A percentile compares a stretch with the other conserved stretches of the same genome.
Evolutionary conservation across 495 filamentous ascomycete genomes (phyloP).

Genomic region (Collariella sp.): DNA sequence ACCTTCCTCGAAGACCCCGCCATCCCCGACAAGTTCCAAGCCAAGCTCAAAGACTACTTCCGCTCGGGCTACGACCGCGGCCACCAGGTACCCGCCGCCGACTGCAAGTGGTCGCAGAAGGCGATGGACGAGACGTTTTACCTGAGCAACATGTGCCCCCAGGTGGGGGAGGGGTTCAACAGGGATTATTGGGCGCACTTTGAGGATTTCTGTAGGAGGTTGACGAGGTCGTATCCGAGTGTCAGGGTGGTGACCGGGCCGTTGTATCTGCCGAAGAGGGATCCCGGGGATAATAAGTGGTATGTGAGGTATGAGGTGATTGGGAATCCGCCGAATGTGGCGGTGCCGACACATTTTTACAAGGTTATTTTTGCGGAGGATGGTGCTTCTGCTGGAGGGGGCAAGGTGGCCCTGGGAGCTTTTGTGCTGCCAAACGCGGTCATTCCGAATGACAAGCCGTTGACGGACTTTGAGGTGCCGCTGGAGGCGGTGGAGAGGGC

Average conservation of each 20-base stretch:
- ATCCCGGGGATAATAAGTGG: constrained; percentile 80
- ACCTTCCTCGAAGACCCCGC: constrained; percentile 70
- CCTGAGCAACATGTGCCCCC: constrained; percentile 93
- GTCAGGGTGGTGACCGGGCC: constrained; percentile 92
- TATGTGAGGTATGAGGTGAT: constrained; percentile 95
- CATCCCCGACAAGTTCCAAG: constrained; percentile 82
- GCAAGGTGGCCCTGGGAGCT: constrained; percentile 81
- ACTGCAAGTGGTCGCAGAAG: constrained; percentile 87
- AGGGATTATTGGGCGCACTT: constrained; percentile 98
- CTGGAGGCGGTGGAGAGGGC: constrained; percentile 87
- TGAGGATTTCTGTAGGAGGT: constrained; percentile 86
- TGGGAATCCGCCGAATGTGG: constrained; percentile 84
- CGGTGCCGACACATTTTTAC: constrained; percentile 97
- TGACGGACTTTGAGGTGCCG: constrained; percentile 89
- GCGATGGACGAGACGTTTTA: constrained; percentile 93
- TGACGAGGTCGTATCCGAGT: constrained; percentile 70
- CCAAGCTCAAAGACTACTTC: constrained; percentile 83
- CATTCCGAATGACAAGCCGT: constrained; percentile 77
- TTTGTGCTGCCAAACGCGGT: constrained; percentile 90
- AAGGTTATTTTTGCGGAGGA: constrained; percentile 97
- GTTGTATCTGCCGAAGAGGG: constrained; percentile 76
- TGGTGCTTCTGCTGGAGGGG: constrained; percentile 22
- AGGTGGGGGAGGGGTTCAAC: constrained; percentile 97
- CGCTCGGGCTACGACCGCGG: constrained; percentile 94
- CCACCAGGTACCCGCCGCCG: constrained; percentile 93